Conservation (phyloP, 495 filamentous ascomycete genomes). For the Neurospora sp. region DNA sequence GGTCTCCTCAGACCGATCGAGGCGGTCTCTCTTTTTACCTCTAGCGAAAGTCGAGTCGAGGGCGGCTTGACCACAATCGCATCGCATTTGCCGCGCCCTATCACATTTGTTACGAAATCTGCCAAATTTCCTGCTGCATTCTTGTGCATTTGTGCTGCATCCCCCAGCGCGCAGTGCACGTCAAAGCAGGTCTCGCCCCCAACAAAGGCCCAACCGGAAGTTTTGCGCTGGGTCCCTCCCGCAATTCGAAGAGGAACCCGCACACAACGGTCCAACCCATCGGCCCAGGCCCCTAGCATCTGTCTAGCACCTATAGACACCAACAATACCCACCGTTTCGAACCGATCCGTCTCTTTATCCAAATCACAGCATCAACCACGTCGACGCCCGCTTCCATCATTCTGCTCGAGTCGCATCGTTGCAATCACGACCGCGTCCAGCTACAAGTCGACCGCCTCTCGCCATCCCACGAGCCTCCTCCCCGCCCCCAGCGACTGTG, state of each 20-base stretch:
- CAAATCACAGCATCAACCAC: neutral
- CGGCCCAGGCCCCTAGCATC: neutral
- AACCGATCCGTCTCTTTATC: neutral
- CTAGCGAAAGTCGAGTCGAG: neutral
- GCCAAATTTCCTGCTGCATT: neutral
- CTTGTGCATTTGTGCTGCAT: neutral
- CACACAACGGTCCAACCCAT: neutral
- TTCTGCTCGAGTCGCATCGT: neutral
- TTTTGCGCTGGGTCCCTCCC: neutral
- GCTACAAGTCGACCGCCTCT: neutral
- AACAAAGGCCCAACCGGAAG: neutral
- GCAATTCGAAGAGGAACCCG: neutral
- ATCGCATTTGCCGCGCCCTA: neutral
- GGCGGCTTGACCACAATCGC: neutral
- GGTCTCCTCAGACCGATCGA: neutral
- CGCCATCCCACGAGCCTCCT: neutral
- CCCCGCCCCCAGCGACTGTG: neutral
- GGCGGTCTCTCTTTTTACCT: neutral
- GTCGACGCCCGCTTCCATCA: neutral
- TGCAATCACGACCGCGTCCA: neutral
- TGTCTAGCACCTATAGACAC: neutral
- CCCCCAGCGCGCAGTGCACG: neutral
- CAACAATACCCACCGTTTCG: neutral
- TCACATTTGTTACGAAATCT: neutral
- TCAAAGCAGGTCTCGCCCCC: neutral